Evolutionary conservation across 331 rosid species (phyloP).

Genomic region (Prunus yedoensis): DNA sequence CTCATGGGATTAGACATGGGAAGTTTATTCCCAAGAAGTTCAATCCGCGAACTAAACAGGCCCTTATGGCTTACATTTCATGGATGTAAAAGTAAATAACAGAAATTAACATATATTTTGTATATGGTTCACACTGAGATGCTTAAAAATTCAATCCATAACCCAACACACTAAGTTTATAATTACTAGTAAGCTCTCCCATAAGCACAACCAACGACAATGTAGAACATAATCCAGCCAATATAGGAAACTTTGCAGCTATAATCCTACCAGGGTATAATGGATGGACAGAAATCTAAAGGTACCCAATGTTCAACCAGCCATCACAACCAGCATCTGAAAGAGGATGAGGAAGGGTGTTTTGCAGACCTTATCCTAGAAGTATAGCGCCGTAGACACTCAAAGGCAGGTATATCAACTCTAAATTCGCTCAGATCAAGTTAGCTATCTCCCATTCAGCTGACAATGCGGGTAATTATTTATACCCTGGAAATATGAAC

Average conservation of each 20-base stretch:
- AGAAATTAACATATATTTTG: background rate
- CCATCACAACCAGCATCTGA: background rate
- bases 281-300: background rate
- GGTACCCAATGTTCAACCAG: background rate
- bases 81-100: background rate
- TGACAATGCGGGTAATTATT: slow-evolving; percentile 20
- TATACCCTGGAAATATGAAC: slow-evolving; percentile 31
- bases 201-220: background rate
- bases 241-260: background rate
- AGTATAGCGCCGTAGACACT: slow-evolving; percentile 16
- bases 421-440: slow-evolving; percentile 14
- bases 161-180: background rate
- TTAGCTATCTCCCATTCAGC: slow-evolving; percentile 27
- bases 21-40: no score
- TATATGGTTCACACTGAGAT: background rate
- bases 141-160: background rate
- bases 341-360: background rate
- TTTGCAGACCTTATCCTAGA: slow-evolving; percentile 17
- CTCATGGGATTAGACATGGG: no score
- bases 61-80: background rate
- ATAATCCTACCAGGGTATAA: background rate
- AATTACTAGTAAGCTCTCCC: background rate
- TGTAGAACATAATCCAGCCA: background rate
- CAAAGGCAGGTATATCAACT: slow-evolving; percentile 15
- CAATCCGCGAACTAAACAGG: no score